Conservation (phyloP, 2,329 filamentous ascomycete species). For the Corniculantispora saksenae region DNA sequence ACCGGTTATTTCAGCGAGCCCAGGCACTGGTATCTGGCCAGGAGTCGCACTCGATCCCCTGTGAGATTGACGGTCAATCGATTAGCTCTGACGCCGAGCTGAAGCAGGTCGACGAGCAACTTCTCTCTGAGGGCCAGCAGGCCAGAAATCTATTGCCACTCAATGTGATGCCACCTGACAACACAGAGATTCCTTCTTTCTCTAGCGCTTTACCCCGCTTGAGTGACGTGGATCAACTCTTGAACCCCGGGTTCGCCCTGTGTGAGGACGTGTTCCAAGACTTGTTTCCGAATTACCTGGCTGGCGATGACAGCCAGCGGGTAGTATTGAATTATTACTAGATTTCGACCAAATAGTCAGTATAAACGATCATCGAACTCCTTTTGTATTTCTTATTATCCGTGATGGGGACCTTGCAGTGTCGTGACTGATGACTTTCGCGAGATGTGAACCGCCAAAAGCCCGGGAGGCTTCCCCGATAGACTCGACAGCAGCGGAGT, state of each 20-base stretch:
- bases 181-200: not conserved
- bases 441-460: too few species aligned
- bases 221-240: conserved; percentile 3
- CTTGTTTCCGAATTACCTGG: conserved; percentile 3
- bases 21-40: not conserved
- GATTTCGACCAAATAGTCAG: not conserved
- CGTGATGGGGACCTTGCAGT: too few species aligned
- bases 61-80: not conserved
- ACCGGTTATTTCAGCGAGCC: conserved; percentile 8
- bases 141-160: not conserved
- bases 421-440: too few species aligned
- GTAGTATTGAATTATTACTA: not conserved
- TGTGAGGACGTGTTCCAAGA: not conserved
- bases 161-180: not conserved
- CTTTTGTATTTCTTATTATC: too few species aligned
- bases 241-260: not conserved
- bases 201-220: not conserved
- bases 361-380: too few species aligned
- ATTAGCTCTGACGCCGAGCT: not conserved
- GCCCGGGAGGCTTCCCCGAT: too few species aligned
- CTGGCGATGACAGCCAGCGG: not conserved
- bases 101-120: not conserved
- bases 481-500: too few species aligned
- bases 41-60: not conserved
- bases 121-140: not conserved